Conservation (phyloP, 2,329 filamentous ascomycete species). For the Epichloe elymi region DNA sequence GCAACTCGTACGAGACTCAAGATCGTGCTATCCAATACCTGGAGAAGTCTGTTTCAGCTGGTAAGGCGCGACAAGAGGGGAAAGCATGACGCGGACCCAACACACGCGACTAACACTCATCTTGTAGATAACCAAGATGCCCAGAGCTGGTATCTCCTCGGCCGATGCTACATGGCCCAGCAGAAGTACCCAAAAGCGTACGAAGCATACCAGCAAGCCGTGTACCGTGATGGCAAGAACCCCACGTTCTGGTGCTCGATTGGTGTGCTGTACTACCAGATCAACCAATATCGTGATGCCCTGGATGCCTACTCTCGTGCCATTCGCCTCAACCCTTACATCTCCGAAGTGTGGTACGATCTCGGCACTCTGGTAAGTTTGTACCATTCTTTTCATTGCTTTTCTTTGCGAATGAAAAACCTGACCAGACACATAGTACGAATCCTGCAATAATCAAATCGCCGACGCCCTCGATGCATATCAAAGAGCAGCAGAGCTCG, state of each 20-base stretch:
- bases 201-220: slow-evolving; percentile 95
- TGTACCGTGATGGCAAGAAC: slow-evolving; percentile 94
- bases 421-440: slow-evolving; percentile 48
- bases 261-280: slow-evolving; percentile 96
- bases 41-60: slow-evolving; percentile 88
- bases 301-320: slow-evolving; percentile 95
- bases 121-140: slow-evolving; percentile 78
- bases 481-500: slow-evolving; percentile 83
- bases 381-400: slow-evolving; percentile 20
- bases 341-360: slow-evolving; percentile 99
- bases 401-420: not conserved
- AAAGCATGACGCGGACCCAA: not conserved
- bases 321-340: slow-evolving; percentile 92
- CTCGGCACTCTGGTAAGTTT: slow-evolving; percentile 70
- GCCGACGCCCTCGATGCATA: slow-evolving; percentile 93
- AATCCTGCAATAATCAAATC: slow-evolving; percentile 98
- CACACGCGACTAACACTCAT: not conserved
- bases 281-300: slow-evolving; percentile 97
- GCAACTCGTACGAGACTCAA: slow-evolving; percentile 78
- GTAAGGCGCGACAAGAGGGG: slow-evolving; percentile 35
- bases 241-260: slow-evolving; percentile 99
- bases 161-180: slow-evolving; percentile 97
- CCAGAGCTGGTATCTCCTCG: slow-evolving; percentile 96
- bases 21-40: slow-evolving; percentile 94
- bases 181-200: slow-evolving; percentile 98